Percentiles rank a stretch among this genome's conserved stretches.
phyloP scores from a whole-genome alignment of 306 rosid genomes.

The Rubus idaeus region DNA sequence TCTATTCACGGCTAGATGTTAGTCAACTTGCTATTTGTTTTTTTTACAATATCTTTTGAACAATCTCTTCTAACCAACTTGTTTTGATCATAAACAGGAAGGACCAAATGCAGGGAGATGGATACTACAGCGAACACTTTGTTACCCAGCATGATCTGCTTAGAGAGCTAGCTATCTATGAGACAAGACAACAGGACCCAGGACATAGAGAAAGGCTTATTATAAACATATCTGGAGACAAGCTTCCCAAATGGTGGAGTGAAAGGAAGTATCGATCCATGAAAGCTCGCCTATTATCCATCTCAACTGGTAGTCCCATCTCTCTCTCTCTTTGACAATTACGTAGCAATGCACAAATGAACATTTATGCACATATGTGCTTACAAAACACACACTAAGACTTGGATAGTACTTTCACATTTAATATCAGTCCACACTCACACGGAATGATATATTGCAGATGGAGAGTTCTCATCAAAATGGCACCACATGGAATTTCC shows the following conservation, averaged over 20 bases:
- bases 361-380: not conserved
- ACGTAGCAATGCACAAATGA: not conserved
- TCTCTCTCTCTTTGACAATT: conserved; percentile 4
- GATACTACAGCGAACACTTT: conserved; percentile 54
- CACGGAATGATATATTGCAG: conserved; percentile 40
- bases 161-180: conserved; percentile 56
- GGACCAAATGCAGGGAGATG: conserved; percentile 29
- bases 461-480: conserved; percentile 39
- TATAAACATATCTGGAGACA: conserved; percentile 39
- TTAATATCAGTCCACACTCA: not conserved
- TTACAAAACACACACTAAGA: not conserved
- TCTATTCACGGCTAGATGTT: conserved; percentile 7
- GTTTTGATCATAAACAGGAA: conserved; percentile 36
- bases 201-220: conserved; percentile 46
- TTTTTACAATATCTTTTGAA: not conserved
- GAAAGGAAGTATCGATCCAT: conserved; percentile 26
- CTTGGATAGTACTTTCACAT: not conserved
- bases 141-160: conserved; percentile 59
- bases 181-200: conserved; percentile 26
- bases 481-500: conserved; percentile 49
- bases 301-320: conserved; percentile 52
- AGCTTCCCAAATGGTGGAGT: conserved; percentile 58
- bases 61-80: not conserved
- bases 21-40: not conserved
- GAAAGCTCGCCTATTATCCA: conserved; percentile 47